Base-by-base conservation (phyloP, 257 asterid genomes). In the Solanum tarapatanum region DNA sequence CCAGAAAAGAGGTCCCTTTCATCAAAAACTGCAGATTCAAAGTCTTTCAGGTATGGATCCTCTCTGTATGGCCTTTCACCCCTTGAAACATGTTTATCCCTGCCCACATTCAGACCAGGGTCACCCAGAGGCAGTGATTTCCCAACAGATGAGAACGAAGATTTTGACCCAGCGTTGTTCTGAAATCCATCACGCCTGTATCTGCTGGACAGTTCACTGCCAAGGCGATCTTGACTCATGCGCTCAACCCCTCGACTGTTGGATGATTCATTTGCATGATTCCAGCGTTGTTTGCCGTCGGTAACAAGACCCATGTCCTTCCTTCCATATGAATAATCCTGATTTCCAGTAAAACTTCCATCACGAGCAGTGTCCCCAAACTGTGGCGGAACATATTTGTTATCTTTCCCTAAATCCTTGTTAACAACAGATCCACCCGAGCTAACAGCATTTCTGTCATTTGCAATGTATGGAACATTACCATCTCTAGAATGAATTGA, bases 1-100 rank as follows among this genome's bases (percentile, higher is more conserved):
- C 96, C 95, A 24, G 98, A 90, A 88, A 96, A 94, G 88, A 92
- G 90, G 90, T 96, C 98, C 86, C 90, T 91, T 84, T 94, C 99
- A 87, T 94, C 99, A 92, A 94, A 94, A 72, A 92, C 94, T 17
- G 92, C 82, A 92, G 93, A 74, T 66, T 84, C 87, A 3, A 83
- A 89, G 86, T 94, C 93, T 73, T 91, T 91, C 84, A 60, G 51
- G 88, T 94, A 93, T 84, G 93, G 92, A 89, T 95, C 96, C 84
- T 95, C 97, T 41, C 84, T 58, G 88, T 89, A 92, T n/a, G 91
- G 88, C 86, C 89, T 93, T 37, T 92, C 98, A 75, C 91, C 88
- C 87, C 90, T 94, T 24, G 93, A 91, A 75, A 87, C 87, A 60
- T 90, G 91, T 79, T 93, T 93, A 43, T 93, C 97, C 86, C 92